Evolutionary conservation across 1,139 yeast genomes (phyloP).

Genomic region (Candida smagusa): DNA sequence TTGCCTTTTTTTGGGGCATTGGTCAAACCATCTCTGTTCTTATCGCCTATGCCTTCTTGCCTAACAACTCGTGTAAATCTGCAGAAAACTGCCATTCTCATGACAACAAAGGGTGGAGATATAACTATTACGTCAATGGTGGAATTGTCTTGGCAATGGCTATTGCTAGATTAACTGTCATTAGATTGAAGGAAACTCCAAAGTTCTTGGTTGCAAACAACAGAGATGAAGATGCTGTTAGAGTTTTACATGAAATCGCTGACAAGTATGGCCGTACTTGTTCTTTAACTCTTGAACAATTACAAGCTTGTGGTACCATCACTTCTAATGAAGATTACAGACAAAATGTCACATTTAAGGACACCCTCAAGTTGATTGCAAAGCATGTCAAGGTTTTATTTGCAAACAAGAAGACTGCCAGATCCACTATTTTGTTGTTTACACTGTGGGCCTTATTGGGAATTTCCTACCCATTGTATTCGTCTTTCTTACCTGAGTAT

Average conservation of each 20-base stretch:
- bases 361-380: constrained; percentile 16
- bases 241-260: constrained; percentile 26
- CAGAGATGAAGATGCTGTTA: constrained; percentile 33
- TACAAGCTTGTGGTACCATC: constrained; percentile 27
- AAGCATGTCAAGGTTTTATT: constrained; percentile 28
- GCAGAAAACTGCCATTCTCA: constrained; percentile 29
- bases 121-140: constrained; percentile 32
- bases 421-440: constrained; percentile 29
- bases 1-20: constrained; percentile 37
- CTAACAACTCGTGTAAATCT: constrained; percentile 23
- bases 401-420: constrained; percentile 21
- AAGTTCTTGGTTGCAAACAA: constrained; percentile 32
- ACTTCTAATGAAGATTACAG: constrained; percentile 17
- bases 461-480: constrained; percentile 37
- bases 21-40: constrained; percentile 33
- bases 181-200: constrained; percentile 32
- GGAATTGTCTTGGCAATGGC: constrained; percentile 29
- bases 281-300: constrained; percentile 27
- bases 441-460: constrained; percentile 38
- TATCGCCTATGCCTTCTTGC: constrained; percentile 33
- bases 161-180: constrained; percentile 28
- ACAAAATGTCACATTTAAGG: constrained; percentile 17
- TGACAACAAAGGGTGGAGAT: constrained; percentile 35
- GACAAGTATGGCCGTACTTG: constrained; percentile 26
- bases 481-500: constrained; percentile 36